Conservation (phyloP, 176 grass and related monocot species). For the Paspalum notatum region DNA sequence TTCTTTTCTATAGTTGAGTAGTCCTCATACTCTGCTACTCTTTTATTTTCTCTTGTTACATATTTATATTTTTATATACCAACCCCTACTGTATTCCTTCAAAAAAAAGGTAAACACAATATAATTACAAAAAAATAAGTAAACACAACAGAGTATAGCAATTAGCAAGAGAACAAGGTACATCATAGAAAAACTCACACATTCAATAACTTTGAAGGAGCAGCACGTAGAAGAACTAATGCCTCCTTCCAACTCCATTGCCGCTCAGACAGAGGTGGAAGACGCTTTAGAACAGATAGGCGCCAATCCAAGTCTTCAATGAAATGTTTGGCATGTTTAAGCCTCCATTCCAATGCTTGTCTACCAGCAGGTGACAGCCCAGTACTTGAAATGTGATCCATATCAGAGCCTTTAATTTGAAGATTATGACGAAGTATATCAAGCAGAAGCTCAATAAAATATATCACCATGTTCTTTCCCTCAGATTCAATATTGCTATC, state of each 20-base stretch:
- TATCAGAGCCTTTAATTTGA: constrained; percentile 47
- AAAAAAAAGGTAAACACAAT: not conserved
- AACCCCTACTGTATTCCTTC: no score
- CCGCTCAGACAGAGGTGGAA: constrained; percentile 70
- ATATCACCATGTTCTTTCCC: constrained; percentile 61
- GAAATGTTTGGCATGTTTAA: constrained; percentile 68
- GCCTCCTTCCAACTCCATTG: constrained; percentile 98
- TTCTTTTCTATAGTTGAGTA: no score
- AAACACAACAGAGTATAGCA: constrained; percentile 32
- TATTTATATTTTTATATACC: no score
- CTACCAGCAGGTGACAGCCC: constrained; percentile 58
- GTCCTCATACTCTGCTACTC: no score
- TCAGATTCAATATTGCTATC: constrained; percentile 50
- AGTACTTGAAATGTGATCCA: constrained; percentile 53
- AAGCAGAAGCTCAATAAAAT: constrained; percentile 77
- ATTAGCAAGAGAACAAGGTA: constrained; percentile 32
- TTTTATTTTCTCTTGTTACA: no score
- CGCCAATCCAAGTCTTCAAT: constrained; percentile 90
- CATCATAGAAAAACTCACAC: constrained; percentile 66
- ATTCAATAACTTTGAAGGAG: constrained; percentile 94
- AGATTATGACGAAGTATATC: constrained; percentile 72
- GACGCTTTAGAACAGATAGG: constrained; percentile 78
- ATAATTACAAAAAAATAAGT: not conserved
- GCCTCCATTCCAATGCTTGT: constrained; percentile 85
- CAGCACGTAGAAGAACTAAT: constrained; percentile 85